Base-by-base conservation (phyloP, 768 basidiomycete species). In the Mycena capillaripes region DNA sequence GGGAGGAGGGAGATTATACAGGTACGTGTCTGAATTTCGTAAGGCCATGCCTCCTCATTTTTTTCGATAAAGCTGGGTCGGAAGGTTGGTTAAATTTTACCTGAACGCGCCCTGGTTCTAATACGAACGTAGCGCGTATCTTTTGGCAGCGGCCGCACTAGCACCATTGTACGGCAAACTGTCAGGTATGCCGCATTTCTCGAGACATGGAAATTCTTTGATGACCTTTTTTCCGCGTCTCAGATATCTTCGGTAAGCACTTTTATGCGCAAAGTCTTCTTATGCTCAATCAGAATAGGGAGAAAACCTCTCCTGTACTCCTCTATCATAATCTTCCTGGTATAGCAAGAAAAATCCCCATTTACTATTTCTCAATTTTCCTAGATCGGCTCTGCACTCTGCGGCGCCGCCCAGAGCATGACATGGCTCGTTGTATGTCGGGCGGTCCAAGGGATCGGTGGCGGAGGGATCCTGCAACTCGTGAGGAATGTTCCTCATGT, bases 371-470 rank as follows among this genome's bases (percentile, higher is more conserved):
- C 44, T 10, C 62, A 57, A 61, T 30, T 61, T 52, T 27, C 23
- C 8, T 74, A 93, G 93, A 81, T 95, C 73, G 94, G 93, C 25
- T 94, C 93, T 8, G 94, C 93, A 2, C 82, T 96, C 64, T 95
- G 93, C 75, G 95, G 95, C 17, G 92, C 93, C 0, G 94, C 95
- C 0, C 92, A 96, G 78, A 90, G 64, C 66, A 92, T 96, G 89
- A 87, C 84, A 3, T 94, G 93, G 95, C 83, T 97, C 19, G 90
- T 95, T 38, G 85, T 93, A 0, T 89, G 88, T 50, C 89, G 95
- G 74, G 95, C 93, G 3, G 83, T 97, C 3, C 95, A 96, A 78
- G 95, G 95, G 11, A 90, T 96, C 34, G 95, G 95, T 29, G 94
- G 93, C 9, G 94, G 93, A 12, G 94, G 93, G 6, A 92, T 95